Percentiles rank a stretch among this genome's conserved stretches.
These are phyloP conservation scores for Fusarium redolens DNA, from an alignment of 2,329 filamentous ascomycete genomes.

Conservation along the genomic window DNA sequence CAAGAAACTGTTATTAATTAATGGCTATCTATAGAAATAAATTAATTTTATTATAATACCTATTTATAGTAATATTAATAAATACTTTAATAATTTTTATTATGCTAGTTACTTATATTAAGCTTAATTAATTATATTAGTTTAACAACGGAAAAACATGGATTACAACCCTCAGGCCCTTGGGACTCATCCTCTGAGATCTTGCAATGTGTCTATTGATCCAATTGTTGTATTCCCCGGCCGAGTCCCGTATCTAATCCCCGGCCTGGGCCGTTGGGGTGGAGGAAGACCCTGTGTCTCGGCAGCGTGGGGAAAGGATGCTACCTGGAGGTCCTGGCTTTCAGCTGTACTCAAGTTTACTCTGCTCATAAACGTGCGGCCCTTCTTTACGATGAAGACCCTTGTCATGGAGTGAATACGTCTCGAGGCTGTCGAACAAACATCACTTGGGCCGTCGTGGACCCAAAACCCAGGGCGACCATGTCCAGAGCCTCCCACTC, in stretches of 20 bases:
- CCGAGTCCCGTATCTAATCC: neutral
- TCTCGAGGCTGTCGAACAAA: neutral
- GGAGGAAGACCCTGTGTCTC: neutral
- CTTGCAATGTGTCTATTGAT: neutral
- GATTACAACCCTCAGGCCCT: too few species aligned
- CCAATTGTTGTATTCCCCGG: neutral
- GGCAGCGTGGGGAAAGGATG: neutral
- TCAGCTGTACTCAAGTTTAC: neutral
- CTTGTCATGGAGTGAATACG: fast-evolving
- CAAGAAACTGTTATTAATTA: too few species aligned
- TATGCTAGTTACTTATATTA: too few species aligned
- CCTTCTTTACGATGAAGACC: too few species aligned
- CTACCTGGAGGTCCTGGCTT: neutral
- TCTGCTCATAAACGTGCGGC: neutral
- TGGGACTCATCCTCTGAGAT: neutral
- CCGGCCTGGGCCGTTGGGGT: neutral
- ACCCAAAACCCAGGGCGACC: neutral
- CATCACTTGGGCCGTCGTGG: neutral
- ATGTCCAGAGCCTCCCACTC: fast-evolving
- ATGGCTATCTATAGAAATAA: too few species aligned
- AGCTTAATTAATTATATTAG: too few species aligned
- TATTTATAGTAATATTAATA: too few species aligned
- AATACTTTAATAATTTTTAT: too few species aligned
- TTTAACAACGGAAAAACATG: too few species aligned
- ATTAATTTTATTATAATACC: too few species aligned